These are phyloP conservation scores for Debaryomyces hansenii DNA, from an alignment of 805 yeast species.

Conservation along the genomic window DNA sequence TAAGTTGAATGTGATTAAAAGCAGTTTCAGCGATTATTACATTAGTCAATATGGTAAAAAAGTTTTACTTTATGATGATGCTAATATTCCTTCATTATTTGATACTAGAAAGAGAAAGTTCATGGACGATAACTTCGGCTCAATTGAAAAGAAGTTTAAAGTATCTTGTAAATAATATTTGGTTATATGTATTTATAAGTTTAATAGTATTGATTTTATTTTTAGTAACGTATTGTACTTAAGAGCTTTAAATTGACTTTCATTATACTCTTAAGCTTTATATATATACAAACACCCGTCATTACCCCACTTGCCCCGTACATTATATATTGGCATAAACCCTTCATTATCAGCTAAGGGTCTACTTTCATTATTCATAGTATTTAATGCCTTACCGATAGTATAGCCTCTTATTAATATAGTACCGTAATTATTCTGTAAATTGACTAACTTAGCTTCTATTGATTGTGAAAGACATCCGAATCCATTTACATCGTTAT, in stretches of 20 bases:
- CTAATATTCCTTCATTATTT: slow-evolving; percentile 6
- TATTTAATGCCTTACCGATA: slow-evolving; percentile 49
- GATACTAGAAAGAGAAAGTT: slow-evolving; percentile 8
- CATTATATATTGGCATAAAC: slow-evolving; percentile 45
- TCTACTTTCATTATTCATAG: slow-evolving; percentile 8
- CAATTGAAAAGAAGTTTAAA: slow-evolving; percentile 5
- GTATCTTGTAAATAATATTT: slow-evolving; percentile 8
- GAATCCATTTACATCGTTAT: slow-evolving; percentile 29
- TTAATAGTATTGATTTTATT: not conserved
- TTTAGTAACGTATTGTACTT: not conserved
- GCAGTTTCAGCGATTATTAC: slow-evolving; percentile 29
- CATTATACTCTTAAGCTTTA: not conserved
- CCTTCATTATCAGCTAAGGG: slow-evolving; percentile 24
- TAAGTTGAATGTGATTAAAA: slow-evolving; percentile 21
- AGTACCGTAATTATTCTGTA: slow-evolving; percentile 45
- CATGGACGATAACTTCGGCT: slow-evolving; percentile 3
- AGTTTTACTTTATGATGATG: slow-evolving; percentile 17
- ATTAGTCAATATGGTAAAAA: slow-evolving; percentile 29
- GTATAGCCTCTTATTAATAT: slow-evolving; percentile 64
- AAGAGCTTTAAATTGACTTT: not conserved
- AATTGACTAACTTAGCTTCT: slow-evolving; percentile 55
- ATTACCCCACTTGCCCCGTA: slow-evolving; percentile 60
- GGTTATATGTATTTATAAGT: not conserved
- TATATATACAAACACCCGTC: slow-evolving; percentile 70
- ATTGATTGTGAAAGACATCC: slow-evolving; percentile 63